Evolutionary conservation across 2,329 filamentous ascomycete genomes (phyloP).

Genomic region (Cercospora nicotianae): DNA sequence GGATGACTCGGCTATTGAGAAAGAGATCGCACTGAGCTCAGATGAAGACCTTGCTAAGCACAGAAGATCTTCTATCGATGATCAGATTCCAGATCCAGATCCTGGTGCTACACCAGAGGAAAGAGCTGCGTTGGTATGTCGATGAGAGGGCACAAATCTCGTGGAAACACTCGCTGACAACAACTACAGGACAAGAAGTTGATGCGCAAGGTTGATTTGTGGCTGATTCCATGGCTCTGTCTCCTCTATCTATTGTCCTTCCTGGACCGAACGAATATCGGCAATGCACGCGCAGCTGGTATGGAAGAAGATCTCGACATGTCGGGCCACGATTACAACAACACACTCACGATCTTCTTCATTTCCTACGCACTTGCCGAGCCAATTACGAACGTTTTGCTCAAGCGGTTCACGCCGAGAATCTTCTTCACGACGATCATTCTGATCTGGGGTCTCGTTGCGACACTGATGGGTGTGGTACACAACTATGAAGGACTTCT

Average conservation of each 20-base stretch:
- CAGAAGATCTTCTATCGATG: background rate
- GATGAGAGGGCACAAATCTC: no score
- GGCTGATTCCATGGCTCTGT: slow-evolving; percentile 55
- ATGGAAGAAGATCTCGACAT: slow-evolving; percentile 61
- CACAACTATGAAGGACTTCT: slow-evolving; percentile 35
- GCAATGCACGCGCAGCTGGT: slow-evolving; percentile 64
- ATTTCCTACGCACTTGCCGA: slow-evolving; percentile 81
- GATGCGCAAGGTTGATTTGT: slow-evolving; percentile 54
- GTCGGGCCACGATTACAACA: slow-evolving; percentile 67
- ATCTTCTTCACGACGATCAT: slow-evolving; percentile 76
- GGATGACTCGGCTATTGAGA: slow-evolving; percentile 6
- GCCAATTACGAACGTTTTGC: slow-evolving; percentile 72
- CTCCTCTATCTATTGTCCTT: slow-evolving; percentile 62
- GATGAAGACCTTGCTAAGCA: slow-evolving; percentile 10
- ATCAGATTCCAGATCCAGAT: slow-evolving; percentile 21
- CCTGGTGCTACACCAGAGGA: slow-evolving; percentile 17
- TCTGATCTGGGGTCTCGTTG: slow-evolving; percentile 61
- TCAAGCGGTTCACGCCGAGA: slow-evolving; percentile 72
- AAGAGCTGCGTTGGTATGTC: slow-evolving; percentile 15
- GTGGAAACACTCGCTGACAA: no score
- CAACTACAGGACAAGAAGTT: slow-evolving; percentile 48
- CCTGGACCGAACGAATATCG: slow-evolving; percentile 45
- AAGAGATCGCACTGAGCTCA: slow-evolving; percentile 16
- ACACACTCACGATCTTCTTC: slow-evolving; percentile 80
- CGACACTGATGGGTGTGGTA: slow-evolving; percentile 30